Evolutionary conservation across 805 yeast species (phyloP).

Genomic region (Kazachstania martiniae): DNA sequence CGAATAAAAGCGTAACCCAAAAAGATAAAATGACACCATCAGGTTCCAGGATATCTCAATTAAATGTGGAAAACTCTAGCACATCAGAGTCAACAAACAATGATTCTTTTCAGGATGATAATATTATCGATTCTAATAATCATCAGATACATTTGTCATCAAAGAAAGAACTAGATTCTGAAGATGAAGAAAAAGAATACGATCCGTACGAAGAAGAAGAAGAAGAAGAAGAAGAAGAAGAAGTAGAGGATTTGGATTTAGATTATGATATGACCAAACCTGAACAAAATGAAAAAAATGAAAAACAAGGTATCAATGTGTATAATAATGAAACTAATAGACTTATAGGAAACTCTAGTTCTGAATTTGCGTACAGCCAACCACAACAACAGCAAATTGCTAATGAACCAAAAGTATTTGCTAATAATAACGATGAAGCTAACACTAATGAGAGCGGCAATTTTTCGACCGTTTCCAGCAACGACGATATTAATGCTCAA

Average conservation of each 20-base stretch:
- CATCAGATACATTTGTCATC: too few relatives aligned
- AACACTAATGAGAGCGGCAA: neutral
- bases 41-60: neutral
- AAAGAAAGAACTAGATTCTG: neutral
- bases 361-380: constrained; percentile 6
- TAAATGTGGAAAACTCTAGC: neutral
- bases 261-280: constrained; percentile 7
- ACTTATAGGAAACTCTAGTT: constrained; percentile 18
- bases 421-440: constrained; percentile 1
- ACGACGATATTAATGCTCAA: constrained; percentile 2
- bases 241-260: constrained; percentile 10
- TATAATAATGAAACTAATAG: constrained; percentile 22
- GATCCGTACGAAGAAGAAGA: constrained; percentile 1
- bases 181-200: constrained; percentile 3
- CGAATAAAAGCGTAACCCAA: neutral
- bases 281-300: constrained; percentile 5
- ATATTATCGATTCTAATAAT: too few relatives aligned
- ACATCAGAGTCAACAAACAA: too few relatives aligned
- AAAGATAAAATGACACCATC: neutral
- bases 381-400: constrained; percentile 3
- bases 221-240: constrained; percentile 5
- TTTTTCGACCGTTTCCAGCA: too few relatives aligned
- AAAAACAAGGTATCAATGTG: constrained; percentile 15
- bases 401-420: constrained; percentile 1
- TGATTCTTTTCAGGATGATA: too few relatives aligned